A percentile compares a stretch with the other conserved stretches of the same genome.
Conservation (phyloP, 2,329 filamentous ascomycete species). For the Didymella sp. region DNA sequence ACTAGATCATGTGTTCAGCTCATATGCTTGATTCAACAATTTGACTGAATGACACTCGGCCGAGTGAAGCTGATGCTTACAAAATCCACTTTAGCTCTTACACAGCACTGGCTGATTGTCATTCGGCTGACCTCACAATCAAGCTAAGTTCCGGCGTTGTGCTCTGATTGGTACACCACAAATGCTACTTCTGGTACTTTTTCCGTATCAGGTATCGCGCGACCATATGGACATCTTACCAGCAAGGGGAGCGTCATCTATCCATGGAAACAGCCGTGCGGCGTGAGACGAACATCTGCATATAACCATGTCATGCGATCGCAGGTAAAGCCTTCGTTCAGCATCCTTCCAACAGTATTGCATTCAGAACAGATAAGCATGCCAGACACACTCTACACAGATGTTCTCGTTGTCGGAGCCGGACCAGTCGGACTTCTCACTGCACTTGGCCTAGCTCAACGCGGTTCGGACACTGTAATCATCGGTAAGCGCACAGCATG, state of each 20-base stretch:
- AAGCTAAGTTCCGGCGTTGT: not conserved
- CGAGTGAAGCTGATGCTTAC: not conserved
- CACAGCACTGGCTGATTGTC: not conserved
- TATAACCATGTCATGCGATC: not conserved
- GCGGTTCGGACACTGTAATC: not conserved
- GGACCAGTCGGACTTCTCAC: not conserved
- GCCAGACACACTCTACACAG: not conserved
- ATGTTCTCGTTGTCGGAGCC: not conserved
- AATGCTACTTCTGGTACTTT: not conserved
- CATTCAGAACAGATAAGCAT: not conserved
- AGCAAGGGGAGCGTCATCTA: not conserved
- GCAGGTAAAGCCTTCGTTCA: not conserved
- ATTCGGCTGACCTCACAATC: not conserved
- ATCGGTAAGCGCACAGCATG: not conserved
- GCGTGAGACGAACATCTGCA: not conserved
- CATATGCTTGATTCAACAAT: not conserved
- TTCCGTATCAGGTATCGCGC: not conserved
- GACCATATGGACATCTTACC: not conserved
- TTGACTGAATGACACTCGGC: not conserved
- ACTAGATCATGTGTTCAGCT: not conserved
- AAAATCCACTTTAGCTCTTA: not conserved
- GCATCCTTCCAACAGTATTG: not conserved
- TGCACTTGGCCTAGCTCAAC: not conserved
- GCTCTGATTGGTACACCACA: not conserved
- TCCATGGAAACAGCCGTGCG: not conserved